These are phyloP conservation scores for Cyanidium caldarium DNA, from an alignment of 23 red algal genomes.

Conservation along the genomic window DNA sequence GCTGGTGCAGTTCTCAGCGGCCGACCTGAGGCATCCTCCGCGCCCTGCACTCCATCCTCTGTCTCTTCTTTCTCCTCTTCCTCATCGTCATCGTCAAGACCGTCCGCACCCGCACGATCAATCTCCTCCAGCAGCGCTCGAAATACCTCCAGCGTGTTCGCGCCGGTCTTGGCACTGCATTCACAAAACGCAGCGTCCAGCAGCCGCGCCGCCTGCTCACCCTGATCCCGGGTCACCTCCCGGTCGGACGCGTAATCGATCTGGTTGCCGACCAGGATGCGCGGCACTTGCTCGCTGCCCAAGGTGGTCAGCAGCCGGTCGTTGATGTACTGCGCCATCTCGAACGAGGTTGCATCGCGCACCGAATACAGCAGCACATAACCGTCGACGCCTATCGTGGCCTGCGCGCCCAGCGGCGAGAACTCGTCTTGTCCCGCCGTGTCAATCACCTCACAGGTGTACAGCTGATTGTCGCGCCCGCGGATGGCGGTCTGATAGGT, in stretches of 20 bases:
- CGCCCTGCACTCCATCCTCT: too few species aligned
- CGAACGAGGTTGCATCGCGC: conserved; percentile 33
- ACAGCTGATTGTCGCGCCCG: conserved; percentile 24
- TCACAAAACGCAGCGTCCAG: conserved; percentile 53
- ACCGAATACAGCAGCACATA: conserved; percentile 81
- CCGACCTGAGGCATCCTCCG: too few species aligned
- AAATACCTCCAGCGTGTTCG: conserved; percentile 50
- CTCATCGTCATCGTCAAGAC: background rate
- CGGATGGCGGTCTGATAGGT: conserved; percentile 23
- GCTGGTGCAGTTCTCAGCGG: background rate
- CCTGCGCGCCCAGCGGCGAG: conserved; percentile 52
- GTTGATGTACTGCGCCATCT: conserved; percentile 45
- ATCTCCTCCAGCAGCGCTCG: conserved; percentile 35
- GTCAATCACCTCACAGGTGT: conserved; percentile 57
- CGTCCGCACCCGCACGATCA: conserved; percentile 4
- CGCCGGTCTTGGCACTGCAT: conserved; percentile 42
- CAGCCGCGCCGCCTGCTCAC: conserved; percentile 20
- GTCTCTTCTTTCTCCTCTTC: too few species aligned
- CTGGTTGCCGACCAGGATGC: conserved; percentile 83
- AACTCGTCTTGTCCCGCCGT: conserved; percentile 87
- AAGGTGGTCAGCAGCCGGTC: conserved; percentile 54
- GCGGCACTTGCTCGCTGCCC: conserved; percentile 26
- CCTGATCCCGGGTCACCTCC: conserved; percentile 23
- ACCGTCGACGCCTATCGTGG: conserved; percentile 72
- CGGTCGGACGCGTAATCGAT: conserved; percentile 35